Percentiles rank a stretch among this genome's conserved stretches.
phyloP scores from a whole-genome alignment of 2,329 filamentous ascomycete species.

The Coleophoma crateriformis region DNA sequence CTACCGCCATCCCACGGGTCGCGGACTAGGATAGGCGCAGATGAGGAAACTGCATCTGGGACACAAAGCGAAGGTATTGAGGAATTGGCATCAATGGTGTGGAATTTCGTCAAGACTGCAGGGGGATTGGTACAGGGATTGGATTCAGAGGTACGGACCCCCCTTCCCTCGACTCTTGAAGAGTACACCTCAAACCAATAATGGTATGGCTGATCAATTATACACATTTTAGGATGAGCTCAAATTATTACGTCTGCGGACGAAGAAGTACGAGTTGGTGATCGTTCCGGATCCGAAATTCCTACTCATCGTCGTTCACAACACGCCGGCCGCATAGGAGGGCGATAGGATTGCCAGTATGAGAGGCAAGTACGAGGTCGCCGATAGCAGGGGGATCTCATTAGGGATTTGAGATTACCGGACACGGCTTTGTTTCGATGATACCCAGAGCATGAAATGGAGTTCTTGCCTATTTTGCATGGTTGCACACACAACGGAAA shows the following conservation, averaged over 20 bases:
- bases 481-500: too few relatives aligned
- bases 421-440: too few relatives aligned
- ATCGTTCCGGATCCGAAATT: slow-evolving; percentile 79
- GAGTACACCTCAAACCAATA: neutral
- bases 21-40: neutral
- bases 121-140: slow-evolving; percentile 66
- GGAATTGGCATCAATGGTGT: slow-evolving; percentile 71
- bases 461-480: too few relatives aligned
- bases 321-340: slow-evolving; percentile 62
- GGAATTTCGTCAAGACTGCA: slow-evolving; percentile 66
- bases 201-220: slow-evolving; percentile 5
- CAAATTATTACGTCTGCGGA: slow-evolving; percentile 69
- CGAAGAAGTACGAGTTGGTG: slow-evolving; percentile 80
- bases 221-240: slow-evolving; percentile 57
- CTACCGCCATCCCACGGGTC: neutral
- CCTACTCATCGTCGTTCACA: slow-evolving; percentile 73
- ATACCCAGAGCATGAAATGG: too few relatives aligned
- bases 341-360: too few relatives aligned
- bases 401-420: too few relatives aligned
- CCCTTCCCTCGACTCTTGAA: neutral
- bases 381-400: too few relatives aligned
- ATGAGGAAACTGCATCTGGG: slow-evolving; percentile 1
- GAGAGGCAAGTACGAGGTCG: too few relatives aligned
- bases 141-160: slow-evolving; percentile 55
- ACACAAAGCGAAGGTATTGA: slow-evolving; percentile 38